phyloP scores from a whole-genome alignment of 106 monocot species.

The Dioscorea zingiberensis region DNA sequence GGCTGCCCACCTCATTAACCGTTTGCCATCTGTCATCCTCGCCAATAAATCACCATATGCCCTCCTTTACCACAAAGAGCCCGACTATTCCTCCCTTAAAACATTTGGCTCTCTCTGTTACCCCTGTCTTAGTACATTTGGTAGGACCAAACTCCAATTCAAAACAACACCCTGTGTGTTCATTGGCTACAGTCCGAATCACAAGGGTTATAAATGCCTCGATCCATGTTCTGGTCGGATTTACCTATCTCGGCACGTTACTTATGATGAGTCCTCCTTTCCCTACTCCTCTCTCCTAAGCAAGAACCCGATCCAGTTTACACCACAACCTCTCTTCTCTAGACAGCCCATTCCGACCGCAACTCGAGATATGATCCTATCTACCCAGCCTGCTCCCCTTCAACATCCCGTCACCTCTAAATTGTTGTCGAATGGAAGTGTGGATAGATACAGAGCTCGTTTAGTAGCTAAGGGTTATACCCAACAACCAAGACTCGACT shows the following conservation, averaged over 20 bases:
- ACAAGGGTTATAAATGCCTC: no score
- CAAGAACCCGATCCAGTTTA: no score
- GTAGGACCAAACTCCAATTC: not conserved
- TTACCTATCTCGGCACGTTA: no score
- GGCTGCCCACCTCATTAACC: not conserved
- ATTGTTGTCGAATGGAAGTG: not conserved
- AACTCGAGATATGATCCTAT: not conserved
- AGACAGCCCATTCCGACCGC: no score
- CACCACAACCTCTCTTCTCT: no score
- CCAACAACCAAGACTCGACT: not conserved
- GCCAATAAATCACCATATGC: not conserved
- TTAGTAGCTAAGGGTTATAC: no score
- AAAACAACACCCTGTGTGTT: not conserved
- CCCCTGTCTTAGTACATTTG: not conserved
- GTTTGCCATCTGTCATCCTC: not conserved
- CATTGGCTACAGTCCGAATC: not conserved
- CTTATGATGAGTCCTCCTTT: no score
- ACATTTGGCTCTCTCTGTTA: not conserved
- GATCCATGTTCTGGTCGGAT: no score
- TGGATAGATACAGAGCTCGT: no score
- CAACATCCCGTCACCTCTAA: not conserved
- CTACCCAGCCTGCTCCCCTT: not conserved
- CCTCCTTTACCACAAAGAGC: not conserved
- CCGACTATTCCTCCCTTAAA: not conserved
- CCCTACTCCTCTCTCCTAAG: no score